Evolutionary conservation across 441 rosid species (phyloP).

Genomic region (Adansonia rubrostipa): DNA sequence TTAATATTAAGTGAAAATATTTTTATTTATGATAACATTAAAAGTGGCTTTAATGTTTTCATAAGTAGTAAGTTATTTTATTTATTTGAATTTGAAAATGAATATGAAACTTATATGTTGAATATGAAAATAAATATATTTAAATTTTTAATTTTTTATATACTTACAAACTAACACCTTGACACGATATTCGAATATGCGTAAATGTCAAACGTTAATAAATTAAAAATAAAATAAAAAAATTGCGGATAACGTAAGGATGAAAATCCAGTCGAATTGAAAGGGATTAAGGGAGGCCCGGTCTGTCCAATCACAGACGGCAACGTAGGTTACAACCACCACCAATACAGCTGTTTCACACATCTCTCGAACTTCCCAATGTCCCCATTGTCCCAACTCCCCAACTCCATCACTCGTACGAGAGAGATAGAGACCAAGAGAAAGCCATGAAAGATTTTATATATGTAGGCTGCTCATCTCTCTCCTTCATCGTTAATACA

Average conservation of each 20-base stretch:
- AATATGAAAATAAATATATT: too few relatives aligned
- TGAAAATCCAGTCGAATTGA: slow-evolving; percentile 23
- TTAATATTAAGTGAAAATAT: too few relatives aligned
- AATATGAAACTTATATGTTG: not conserved
- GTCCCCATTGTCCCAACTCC: too few relatives aligned
- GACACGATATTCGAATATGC: too few relatives aligned
- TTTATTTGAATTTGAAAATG: too few relatives aligned
- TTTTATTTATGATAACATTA: too few relatives aligned
- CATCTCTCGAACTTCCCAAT: not conserved
- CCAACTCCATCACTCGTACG: not conserved
- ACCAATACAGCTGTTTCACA: slow-evolving; percentile 41
- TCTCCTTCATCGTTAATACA: not conserved
- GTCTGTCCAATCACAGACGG: slow-evolving; percentile 25
- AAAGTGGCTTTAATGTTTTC: too few relatives aligned
- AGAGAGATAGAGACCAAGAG: not conserved
- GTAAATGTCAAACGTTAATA: too few relatives aligned
- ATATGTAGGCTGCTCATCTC: not conserved
- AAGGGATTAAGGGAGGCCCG: not conserved
- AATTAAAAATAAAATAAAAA: not conserved
- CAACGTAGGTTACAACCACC: slow-evolving; percentile 27
- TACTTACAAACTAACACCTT: too few relatives aligned
- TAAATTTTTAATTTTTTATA: too few relatives aligned
- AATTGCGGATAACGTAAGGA: not conserved
- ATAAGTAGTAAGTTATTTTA: too few relatives aligned
- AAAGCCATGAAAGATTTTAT: not conserved